These are phyloP conservation scores for Penicillium sp. DNA, from an alignment of 2,329 filamentous ascomycete genomes.

Conservation along the genomic window DNA sequence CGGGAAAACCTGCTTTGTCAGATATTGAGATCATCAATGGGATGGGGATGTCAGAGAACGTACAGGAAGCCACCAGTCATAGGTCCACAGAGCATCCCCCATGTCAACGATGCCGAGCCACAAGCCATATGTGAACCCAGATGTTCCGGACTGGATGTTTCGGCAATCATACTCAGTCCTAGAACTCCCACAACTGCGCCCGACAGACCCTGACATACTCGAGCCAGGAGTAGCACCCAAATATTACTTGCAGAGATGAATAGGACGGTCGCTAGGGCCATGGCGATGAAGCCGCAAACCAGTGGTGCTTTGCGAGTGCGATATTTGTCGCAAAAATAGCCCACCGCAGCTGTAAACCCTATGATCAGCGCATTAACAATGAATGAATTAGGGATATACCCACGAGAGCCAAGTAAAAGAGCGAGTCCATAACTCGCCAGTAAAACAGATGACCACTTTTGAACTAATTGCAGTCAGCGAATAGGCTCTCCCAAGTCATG, in stretches of 20 bases:
- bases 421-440: neutral
- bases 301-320: neutral
- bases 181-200: neutral
- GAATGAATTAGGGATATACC: neutral
- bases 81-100: neutral
- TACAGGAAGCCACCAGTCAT: neutral
- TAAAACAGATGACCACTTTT: neutral
- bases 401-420: neutral
- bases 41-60: neutral
- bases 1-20: neutral
- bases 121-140: neutral
- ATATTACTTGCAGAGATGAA: neutral
- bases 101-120: neutral
- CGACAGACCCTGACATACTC: neutral
- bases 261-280: neutral
- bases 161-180: neutral
- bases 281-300: neutral
- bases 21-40: neutral
- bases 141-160: neutral
- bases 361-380: neutral
- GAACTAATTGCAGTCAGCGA: neutral
- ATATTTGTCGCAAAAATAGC: neutral
- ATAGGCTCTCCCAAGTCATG: neutral
- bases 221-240: neutral
- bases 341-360: neutral